A percentile compares a stretch with the other conserved stretches of the same genome.
These are phyloP conservation scores for Hanseniaspora jakobsenii DNA, from an alignment of 805 yeast genomes.

Conservation along the genomic window DNA sequence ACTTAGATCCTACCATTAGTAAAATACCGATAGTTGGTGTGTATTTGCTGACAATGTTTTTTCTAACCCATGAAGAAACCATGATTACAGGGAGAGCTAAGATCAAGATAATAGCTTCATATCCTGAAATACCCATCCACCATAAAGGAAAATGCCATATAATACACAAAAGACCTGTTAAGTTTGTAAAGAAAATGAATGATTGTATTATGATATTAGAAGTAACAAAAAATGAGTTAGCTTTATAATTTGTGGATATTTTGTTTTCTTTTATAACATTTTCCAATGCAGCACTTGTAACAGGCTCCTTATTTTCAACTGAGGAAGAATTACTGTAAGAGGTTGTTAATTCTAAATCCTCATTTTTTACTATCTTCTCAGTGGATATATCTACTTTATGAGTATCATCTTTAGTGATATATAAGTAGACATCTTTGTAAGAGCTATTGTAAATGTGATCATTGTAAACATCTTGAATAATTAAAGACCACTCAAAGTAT, in stretches of 20 bases:
- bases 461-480: conserved; percentile 69
- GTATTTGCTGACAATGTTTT: conserved; percentile 24
- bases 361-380: neutral
- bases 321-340: too few species aligned
- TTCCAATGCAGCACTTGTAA: too few species aligned
- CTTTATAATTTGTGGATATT: too few species aligned
- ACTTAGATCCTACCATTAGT: conserved; percentile 44
- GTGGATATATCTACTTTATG: conserved; percentile 14
- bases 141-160: conserved; percentile 97
- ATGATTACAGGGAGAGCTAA: conserved; percentile 50
- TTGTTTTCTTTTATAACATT: too few species aligned
- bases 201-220: conserved; percentile 37
- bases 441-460: conserved; percentile 71
- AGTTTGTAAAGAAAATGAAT: conserved; percentile 71
- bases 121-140: conserved; percentile 96
- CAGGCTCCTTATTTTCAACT: too few species aligned
- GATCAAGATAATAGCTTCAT: conserved; percentile 58
- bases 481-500: conserved; percentile 85
- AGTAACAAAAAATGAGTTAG: conserved; percentile 19
- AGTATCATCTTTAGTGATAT: conserved; percentile 19
- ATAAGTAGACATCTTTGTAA: conserved; percentile 33
- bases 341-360: neutral
- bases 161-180: conserved; percentile 70
- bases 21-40: conserved; percentile 9
- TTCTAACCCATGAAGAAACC: conserved; percentile 29